These are phyloP conservation scores for Saccharomycopsis hybrid DNA, from an alignment of 1,139 yeast genomes.

Conservation along the genomic window DNA sequence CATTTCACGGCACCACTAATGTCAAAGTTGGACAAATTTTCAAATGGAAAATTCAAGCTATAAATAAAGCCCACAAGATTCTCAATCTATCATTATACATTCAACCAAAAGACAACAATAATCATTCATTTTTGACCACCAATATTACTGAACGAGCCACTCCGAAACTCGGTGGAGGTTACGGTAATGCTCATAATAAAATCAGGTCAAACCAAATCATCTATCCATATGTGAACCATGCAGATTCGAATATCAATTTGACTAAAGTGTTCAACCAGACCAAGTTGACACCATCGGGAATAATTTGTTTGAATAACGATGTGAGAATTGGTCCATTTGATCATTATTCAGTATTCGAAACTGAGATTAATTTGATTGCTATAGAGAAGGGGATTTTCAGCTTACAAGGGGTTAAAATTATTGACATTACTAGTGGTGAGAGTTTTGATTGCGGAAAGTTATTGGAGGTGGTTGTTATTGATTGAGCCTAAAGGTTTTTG, in stretches of 20 bases:
- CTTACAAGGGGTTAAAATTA: constrained; percentile 56
- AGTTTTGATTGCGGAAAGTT: constrained; percentile 66
- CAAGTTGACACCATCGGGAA: constrained; percentile 38
- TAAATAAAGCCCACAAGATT: constrained; percentile 47
- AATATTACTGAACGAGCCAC: constrained; percentile 25
- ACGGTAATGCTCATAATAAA: constrained; percentile 13
- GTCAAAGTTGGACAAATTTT: constrained; percentile 56
- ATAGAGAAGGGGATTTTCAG: constrained; percentile 59
- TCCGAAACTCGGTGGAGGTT: constrained; percentile 16
- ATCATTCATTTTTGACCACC: constrained; percentile 33
- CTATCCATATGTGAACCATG: constrained; percentile 15
- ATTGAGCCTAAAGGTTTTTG: constrained; percentile 8
- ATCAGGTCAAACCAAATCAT: constrained; percentile 15
- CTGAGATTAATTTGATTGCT: constrained; percentile 55
- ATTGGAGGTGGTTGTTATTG: constrained; percentile 59
- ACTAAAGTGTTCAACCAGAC: constrained; percentile 33
- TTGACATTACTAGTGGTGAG: constrained; percentile 62
- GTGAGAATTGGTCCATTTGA: constrained; percentile 58
- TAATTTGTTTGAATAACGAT: constrained; percentile 60
- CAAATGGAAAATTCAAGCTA: constrained; percentile 61
- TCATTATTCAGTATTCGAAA: constrained; percentile 57
- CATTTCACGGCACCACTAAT: constrained; percentile 58
- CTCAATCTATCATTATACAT: constrained; percentile 34
- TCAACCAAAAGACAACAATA: constrained; percentile 20
- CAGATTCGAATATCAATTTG: constrained; percentile 21